Base-by-base conservation (phyloP, 2,329 filamentous ascomycete genomes). In the Colletotrichum orchidophilum region DNA sequence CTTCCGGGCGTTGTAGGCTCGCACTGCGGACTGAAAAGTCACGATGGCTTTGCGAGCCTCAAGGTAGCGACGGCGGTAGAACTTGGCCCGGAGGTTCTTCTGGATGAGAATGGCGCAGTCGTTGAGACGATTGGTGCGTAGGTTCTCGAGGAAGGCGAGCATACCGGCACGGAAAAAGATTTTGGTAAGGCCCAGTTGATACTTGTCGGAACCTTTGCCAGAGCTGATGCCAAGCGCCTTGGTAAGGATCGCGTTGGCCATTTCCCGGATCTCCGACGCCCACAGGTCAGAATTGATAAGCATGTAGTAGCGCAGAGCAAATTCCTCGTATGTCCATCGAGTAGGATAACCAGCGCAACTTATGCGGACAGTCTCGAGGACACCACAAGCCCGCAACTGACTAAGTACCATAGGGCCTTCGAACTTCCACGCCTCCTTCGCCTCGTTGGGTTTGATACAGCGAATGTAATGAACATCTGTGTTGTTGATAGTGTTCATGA, bases 81-180 rank as follows among this genome's bases (percentile, higher is more conserved):
- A 98, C 83, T 97, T 97, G 80, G 94, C 95, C 74, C 92, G 93
- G 66, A 99, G 85, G 79, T 99, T 99, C 91, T 99, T 99, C 83
- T 99, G 96, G 67, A 99, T 99, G 91, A 99, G 93, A 76, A 97
- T 94, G 13, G 96, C 96, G 75, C 95, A 97, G 75, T 95, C 93
- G 80, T 97, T 98, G 79, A 99, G 88, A 70, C 95, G 92, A 75
- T 88, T 94, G 13, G 96, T 98, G 70, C 96, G 91, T 74, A 98
- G 87, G 75, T 98, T 98, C 83, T 99, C 96, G 61, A 99, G 86
- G 85, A 98, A 98, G 7, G 96, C 96, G 76, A 99, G 91, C 96
- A 99, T 99, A 82, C 96, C 96, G 66, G 96, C 96, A 72, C 96
- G 93, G 91, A 99, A 99, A 86, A 99, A 99, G 80, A 99, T 98